Evolutionary conservation across 768 basidiomycete genomes (phyloP).

Genomic region (Mycena albidolilacea): DNA sequence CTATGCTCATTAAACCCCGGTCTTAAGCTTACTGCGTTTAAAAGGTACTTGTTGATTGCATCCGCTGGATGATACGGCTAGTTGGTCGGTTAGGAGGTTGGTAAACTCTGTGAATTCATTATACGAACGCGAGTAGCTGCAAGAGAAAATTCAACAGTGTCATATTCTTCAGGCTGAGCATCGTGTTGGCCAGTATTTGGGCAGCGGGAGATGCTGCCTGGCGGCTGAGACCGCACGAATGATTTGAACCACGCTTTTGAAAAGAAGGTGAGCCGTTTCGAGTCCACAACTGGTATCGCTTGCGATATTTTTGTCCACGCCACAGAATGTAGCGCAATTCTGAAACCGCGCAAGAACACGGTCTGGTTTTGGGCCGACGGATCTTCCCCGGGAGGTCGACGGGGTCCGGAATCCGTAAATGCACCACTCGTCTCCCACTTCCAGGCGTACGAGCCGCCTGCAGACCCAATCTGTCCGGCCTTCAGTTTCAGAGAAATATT

Average conservation of each 20-base stretch:
- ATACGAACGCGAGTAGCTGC: neutral
- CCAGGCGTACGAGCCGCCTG: neutral
- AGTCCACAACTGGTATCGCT: neutral
- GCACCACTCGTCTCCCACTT: neutral
- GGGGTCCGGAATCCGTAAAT: constrained; percentile 1
- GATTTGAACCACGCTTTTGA: constrained; percentile 1
- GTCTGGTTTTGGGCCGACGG: neutral
- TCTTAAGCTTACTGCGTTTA: neutral
- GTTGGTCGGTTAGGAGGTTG: neutral
- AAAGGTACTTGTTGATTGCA: neutral
- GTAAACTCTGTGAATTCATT: too few species aligned
- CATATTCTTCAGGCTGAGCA: neutral
- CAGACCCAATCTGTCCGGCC: neutral
- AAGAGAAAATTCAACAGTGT: neutral
- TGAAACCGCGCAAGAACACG: neutral
- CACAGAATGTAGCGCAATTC: neutral
- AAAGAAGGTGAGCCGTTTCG: neutral
- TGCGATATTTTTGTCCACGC: neutral
- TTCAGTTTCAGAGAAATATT: neutral
- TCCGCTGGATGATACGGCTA: constrained; percentile 5
- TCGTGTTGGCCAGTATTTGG: neutral
- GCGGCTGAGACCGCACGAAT: neutral
- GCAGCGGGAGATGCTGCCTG: neutral
- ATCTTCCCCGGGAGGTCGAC: neutral
- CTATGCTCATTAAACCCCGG: too few species aligned